phyloP scores from a whole-genome alignment of 2,329 filamentous ascomycete species.

The Amesomyces nigricolor region DNA sequence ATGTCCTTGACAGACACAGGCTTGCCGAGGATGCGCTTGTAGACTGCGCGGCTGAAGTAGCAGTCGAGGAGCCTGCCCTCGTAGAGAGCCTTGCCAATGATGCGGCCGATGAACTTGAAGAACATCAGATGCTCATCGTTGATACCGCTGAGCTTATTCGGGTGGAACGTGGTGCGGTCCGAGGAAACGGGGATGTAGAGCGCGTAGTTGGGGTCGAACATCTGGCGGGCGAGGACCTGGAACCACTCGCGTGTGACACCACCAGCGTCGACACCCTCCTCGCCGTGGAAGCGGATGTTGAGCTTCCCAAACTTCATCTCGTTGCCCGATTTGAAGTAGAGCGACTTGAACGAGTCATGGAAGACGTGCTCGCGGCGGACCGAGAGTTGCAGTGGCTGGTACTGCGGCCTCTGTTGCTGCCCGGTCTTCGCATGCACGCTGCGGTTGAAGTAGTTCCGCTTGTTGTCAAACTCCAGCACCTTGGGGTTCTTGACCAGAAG shows the following conservation, averaged over 20 bases:
- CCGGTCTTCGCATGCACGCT: constrained; percentile 71
- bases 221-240: constrained; percentile 91
- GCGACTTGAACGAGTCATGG: constrained; percentile 95
- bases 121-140: constrained; percentile 95
- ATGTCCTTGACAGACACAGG: constrained; percentile 97
- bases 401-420: constrained; percentile 60
- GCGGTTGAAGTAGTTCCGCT: constrained; percentile 97
- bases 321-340: constrained; percentile 93
- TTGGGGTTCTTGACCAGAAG: constrained; percentile 97
- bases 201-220: constrained; percentile 98
- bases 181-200: constrained; percentile 95
- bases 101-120: constrained; percentile 98
- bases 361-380: constrained; percentile 94
- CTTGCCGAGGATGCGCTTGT: constrained; percentile 94
- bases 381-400: constrained; percentile 71
- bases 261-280: constrained; percentile 96
- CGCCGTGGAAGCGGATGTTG: constrained; percentile 93
- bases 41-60: constrained; percentile 97
- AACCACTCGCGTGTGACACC: constrained; percentile 99
- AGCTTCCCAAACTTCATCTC: constrained; percentile 99
- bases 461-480: constrained; percentile 98
- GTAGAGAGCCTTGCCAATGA: constrained; percentile 97
- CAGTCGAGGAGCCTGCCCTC: constrained; percentile 94
- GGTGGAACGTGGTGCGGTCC: constrained; percentile 97
- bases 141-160: constrained; percentile 87